phyloP scores from a whole-genome alignment of 2,329 filamentous ascomycete genomes.

The Calonectria leucothoes region DNA sequence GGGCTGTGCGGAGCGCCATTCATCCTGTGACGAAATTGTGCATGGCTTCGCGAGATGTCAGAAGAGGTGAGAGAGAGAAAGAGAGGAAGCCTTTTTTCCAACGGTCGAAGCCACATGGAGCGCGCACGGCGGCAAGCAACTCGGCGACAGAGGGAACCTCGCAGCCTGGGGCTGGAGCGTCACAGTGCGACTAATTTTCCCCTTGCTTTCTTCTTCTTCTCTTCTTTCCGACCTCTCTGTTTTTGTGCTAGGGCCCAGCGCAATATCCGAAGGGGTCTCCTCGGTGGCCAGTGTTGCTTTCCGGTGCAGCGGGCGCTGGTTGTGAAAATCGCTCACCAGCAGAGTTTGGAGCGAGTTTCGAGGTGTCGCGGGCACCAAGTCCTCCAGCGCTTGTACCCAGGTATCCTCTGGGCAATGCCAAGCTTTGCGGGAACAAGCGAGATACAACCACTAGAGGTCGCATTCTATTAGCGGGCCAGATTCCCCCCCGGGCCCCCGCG shows the following conservation, averaged over 20 bases:
- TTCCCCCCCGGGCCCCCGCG: background rate
- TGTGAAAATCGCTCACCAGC: conserved; percentile 33
- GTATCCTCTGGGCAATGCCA: conserved; percentile 24
- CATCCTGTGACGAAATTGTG: conserved; percentile 16
- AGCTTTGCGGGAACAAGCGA: conserved; percentile 32
- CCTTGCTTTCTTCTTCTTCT: background rate
- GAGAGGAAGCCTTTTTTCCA: background rate
- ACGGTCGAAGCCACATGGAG: background rate
- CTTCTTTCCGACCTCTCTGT: background rate
- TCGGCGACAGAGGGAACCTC: background rate
- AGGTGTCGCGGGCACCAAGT: conserved; percentile 26
- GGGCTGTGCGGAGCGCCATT: conserved; percentile 20
- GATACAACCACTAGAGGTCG: conserved; percentile 32
- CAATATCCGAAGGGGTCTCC: conserved; percentile 23
- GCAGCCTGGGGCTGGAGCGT: conserved; percentile 1
- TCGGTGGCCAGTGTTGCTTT: conserved; percentile 1
- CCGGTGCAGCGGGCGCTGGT: conserved; percentile 23
- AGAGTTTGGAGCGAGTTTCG: conserved; percentile 21
- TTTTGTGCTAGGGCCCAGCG: background rate
- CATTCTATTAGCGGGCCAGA: conserved; percentile 20
- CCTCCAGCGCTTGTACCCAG: conserved; percentile 22
- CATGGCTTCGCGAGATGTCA: conserved; percentile 15
- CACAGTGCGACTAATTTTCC: conserved; percentile 16
- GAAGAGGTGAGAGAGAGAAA: background rate
- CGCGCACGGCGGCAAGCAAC: conserved; percentile 21